These are phyloP conservation scores for Leishmania tarentolae DNA, from an alignment of 208 protist genomes.

Conservation along the genomic window DNA sequence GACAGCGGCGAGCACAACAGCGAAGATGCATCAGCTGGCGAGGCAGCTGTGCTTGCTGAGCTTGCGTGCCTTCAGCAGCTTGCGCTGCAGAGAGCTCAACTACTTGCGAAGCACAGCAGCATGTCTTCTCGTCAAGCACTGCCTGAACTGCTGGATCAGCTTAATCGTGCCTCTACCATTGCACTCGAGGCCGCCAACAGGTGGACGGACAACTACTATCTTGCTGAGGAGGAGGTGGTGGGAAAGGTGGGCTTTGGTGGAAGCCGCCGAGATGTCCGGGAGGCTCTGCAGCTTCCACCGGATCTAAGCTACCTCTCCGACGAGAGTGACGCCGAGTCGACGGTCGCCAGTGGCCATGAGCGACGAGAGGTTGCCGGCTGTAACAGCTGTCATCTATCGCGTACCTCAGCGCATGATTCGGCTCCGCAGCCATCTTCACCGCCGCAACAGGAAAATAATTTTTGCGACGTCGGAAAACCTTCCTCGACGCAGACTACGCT, in stretches of 20 bases:
- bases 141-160: constrained; percentile 24
- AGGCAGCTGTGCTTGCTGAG: constrained; percentile 2
- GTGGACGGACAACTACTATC: constrained; percentile 85
- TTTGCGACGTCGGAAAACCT: neutral
- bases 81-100: constrained; percentile 8
- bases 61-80: neutral
- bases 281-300: constrained; percentile 43
- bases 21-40: constrained; percentile 3
- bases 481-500: neutral
- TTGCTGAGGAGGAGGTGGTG: constrained; percentile 61
- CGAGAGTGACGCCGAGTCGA: constrained; percentile 12
- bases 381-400: neutral
- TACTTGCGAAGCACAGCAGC: constrained; percentile 13
- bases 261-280: constrained; percentile 43
- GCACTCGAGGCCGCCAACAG: constrained; percentile 71
- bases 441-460: neutral
- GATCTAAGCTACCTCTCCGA: constrained; percentile 57
- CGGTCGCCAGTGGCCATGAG: neutral
- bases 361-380: neutral
- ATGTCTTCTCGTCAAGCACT: constrained; percentile 5
- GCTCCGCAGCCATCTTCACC: neutral
- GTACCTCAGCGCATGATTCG: neutral
- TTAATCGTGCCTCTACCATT: constrained; percentile 30
- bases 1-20: neutral
- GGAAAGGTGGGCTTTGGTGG: constrained; percentile 25